phyloP scores from a whole-genome alignment of 1,284 basidiomycete species.

The Pulchroboletus neoregius region DNA sequence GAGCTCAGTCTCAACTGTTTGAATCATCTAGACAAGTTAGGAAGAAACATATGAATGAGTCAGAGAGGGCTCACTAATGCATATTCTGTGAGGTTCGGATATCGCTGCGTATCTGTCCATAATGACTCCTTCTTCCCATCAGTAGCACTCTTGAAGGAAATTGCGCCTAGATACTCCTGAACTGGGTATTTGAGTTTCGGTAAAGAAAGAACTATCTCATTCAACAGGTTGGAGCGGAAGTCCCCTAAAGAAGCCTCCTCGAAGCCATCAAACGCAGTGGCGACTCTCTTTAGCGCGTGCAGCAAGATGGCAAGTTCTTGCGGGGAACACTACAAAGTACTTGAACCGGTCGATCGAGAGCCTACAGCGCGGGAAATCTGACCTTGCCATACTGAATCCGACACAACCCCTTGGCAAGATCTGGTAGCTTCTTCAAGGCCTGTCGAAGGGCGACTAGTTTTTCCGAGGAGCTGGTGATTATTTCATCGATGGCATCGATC shows the following conservation, averaged over 20 bases:
- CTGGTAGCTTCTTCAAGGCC: conserved; percentile 73
- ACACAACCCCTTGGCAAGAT: conserved; percentile 85
- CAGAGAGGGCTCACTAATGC: conserved; percentile 32
- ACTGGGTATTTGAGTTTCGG: conserved; percentile 62
- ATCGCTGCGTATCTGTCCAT: conserved; percentile 73
- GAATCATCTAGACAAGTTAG: conserved; percentile 44
- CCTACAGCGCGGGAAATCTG: conserved; percentile 11
- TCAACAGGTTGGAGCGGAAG: conserved; percentile 66
- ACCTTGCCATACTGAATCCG: conserved; percentile 90
- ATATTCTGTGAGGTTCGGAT: conserved; percentile 58
- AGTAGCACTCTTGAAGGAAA: conserved; percentile 64
- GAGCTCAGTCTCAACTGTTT: conserved; percentile 69
- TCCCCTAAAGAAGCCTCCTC: conserved; percentile 44
- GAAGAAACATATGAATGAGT: not conserved
- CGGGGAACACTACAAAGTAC: conserved; percentile 63
- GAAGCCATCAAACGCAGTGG: conserved; percentile 58
- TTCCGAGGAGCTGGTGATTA: conserved; percentile 55
- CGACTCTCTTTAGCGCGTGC: conserved; percentile 72
- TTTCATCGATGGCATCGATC: conserved; percentile 82
- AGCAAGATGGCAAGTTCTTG: conserved; percentile 80
- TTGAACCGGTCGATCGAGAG: not conserved
- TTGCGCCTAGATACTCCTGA: conserved; percentile 50
- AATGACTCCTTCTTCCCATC: conserved; percentile 70
- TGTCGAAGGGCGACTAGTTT: conserved; percentile 64
- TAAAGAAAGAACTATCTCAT: conserved; percentile 66